phyloP scores from a whole-genome alignment of 192 early-diverging fungal genomes.

The Entomortierella beljakovae region DNA sequence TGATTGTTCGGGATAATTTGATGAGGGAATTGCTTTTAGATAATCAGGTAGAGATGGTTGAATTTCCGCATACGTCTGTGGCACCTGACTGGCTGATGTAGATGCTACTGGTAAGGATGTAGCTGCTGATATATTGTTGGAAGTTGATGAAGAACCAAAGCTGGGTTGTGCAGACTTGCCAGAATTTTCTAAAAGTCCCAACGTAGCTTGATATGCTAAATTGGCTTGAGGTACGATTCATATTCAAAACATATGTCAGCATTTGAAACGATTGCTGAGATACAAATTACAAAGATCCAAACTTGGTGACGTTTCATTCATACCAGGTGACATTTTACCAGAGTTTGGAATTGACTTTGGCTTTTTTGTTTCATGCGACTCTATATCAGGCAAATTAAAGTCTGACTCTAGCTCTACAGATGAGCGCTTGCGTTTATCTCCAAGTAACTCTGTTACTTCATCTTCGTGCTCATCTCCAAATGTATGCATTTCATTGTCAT shows the following conservation, averaged over 20 bases:
- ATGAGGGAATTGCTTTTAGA: neutral
- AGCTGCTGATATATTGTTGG: neutral
- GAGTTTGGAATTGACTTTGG: constrained; percentile 20
- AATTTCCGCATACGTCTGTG: neutral
- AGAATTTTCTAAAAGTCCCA: constrained; percentile 29
- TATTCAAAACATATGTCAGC: neutral
- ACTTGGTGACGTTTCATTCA: too few species aligned
- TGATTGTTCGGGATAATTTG: constrained; percentile 6
- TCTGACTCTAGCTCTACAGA: constrained; percentile 28
- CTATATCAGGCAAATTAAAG: constrained; percentile 25
- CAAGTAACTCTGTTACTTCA: constrained; percentile 29
- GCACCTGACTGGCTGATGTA: neutral
- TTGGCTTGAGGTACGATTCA: neutral
- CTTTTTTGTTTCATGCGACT: neutral
- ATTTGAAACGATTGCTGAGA: neutral
- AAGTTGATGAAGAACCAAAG: neutral
- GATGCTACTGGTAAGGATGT: neutral
- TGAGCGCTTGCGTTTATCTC: constrained; percentile 42
- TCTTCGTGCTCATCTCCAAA: constrained; percentile 36
- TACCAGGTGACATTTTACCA: constrained; percentile 43
- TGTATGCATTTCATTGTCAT: constrained; percentile 1
- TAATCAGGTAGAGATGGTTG: constrained; percentile 4
- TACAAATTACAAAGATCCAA: neutral
- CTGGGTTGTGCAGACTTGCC: constrained; percentile 19
- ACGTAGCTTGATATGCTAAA: constrained; percentile 13